Evolutionary conservation across 2,329 filamentous ascomycete species (phyloP).

Genomic region (Magnaporthiopsis incrustans): DNA sequence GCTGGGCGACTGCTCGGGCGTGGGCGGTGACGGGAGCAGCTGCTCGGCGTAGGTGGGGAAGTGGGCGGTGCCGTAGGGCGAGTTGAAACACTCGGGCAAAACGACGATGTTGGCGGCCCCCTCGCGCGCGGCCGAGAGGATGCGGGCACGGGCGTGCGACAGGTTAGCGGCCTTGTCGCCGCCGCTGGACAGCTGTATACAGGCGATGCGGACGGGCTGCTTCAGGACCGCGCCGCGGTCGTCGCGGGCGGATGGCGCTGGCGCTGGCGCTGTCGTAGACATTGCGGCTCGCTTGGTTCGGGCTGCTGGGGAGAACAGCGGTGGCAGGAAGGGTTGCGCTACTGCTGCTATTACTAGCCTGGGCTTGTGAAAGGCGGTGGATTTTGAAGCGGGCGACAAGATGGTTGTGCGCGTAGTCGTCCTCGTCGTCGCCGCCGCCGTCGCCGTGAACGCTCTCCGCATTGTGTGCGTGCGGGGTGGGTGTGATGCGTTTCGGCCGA

Average conservation of each 20-base stretch:
- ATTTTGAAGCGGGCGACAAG: not conserved
- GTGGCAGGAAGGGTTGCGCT: not conserved
- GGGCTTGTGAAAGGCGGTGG: not conserved
- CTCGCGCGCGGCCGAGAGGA: slow-evolving; percentile 66
- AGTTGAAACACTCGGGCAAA: slow-evolving; percentile 98
- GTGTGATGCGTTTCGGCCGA: not conserved
- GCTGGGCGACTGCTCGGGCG: slow-evolving; percentile 63
- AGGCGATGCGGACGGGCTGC: slow-evolving; percentile 69
- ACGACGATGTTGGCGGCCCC: slow-evolving; percentile 77
- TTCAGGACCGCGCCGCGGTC: slow-evolving; percentile 45
- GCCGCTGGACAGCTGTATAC: slow-evolving; percentile 74
- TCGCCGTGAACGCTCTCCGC: not conserved
- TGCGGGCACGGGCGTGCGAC: slow-evolving; percentile 67
- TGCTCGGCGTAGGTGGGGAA: slow-evolving; percentile 90
- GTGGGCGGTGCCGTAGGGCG: slow-evolving; percentile 83
- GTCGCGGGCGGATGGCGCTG: not conserved
- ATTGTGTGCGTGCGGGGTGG: not conserved
- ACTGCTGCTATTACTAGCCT: not conserved
- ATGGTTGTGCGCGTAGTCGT: not conserved
- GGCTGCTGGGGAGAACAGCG: not conserved
- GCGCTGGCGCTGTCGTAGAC: not conserved
- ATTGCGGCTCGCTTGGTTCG: not conserved
- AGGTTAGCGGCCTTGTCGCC: slow-evolving; percentile 84
- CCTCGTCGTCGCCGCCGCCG: not conserved
- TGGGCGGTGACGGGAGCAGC: slow-evolving; percentile 68